Conservation (phyloP, 768 basidiomycete genomes). For the Collybiopsis luxurians region DNA sequence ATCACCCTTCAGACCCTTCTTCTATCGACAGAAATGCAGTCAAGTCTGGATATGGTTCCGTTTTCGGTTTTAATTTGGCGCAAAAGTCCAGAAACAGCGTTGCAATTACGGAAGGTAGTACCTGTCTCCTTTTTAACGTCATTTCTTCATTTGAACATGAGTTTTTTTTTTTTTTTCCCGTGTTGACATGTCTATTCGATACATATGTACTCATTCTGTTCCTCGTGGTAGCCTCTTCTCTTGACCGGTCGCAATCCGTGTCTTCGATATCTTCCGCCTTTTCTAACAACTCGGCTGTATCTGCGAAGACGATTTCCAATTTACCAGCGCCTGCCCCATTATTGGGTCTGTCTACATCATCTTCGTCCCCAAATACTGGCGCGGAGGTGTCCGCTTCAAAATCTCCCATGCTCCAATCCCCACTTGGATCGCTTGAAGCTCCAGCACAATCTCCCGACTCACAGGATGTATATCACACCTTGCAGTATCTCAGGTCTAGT, state of each 20-base stretch:
- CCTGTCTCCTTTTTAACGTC: not conserved
- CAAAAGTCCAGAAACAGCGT: constrained; percentile 4
- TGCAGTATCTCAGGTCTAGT: not conserved
- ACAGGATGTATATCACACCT: not conserved
- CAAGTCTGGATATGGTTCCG: constrained; percentile 7
- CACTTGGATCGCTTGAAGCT: not conserved
- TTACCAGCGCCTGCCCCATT: not conserved
- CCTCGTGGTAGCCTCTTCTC: constrained; percentile 4
- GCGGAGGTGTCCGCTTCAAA: not conserved
- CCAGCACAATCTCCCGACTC: not conserved
- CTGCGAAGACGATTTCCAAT: not conserved
- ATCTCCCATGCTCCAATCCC: not conserved
- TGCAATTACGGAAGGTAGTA: constrained; percentile 3
- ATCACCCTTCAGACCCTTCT: not conserved
- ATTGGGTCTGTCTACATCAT: too few species aligned
- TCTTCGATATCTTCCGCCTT: constrained; percentile 1
- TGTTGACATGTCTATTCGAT: not conserved
- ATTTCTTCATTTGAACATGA: not conserved
- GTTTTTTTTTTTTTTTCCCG: not conserved
- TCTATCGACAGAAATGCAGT: not conserved
- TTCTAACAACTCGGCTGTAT: not conserved
- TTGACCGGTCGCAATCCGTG: not conserved
- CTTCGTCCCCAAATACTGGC: too few species aligned
- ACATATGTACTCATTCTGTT: not conserved
- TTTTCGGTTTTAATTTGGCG: constrained; percentile 6